phyloP scores from a whole-genome alignment of 1,284 basidiomycete species.

The Boletus albobrunnescens region DNA sequence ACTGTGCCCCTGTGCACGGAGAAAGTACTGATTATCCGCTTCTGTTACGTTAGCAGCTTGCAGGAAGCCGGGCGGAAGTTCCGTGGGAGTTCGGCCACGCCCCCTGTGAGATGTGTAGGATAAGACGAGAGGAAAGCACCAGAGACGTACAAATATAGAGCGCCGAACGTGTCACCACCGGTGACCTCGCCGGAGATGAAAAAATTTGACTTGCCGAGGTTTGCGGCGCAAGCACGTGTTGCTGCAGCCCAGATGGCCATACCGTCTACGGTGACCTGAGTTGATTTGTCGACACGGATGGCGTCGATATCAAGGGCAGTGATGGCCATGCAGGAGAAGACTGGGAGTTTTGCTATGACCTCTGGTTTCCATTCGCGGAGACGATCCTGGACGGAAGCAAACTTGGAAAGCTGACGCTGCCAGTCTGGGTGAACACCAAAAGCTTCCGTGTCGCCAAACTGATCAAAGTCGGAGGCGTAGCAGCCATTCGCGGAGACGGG shows the following conservation, averaged over 20 bases:
- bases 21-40: conserved; percentile 67
- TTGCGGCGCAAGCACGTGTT: conserved; percentile 69
- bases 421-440: conserved; percentile 94
- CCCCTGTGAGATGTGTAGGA: conserved; percentile 46
- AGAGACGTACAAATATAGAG: conserved; percentile 70
- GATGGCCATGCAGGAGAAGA: conserved; percentile 81
- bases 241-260: conserved; percentile 71
- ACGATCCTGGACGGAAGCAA: conserved; percentile 92
- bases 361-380: conserved; percentile 81
- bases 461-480: conserved; percentile 80
- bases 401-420: conserved; percentile 90
- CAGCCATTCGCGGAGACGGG: conserved; percentile 61
- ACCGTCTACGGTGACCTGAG: conserved; percentile 82
- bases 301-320: conserved; percentile 85
- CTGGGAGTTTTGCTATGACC: conserved; percentile 72
- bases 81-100: conserved; percentile 76
- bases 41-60: conserved; percentile 64
- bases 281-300: conserved; percentile 92
- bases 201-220: conserved; percentile 79
- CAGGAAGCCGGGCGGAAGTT: conserved; percentile 62
- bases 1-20: conserved; percentile 59
- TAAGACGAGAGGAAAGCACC: background rate
- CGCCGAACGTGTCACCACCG: conserved; percentile 87
- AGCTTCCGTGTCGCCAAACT: conserved; percentile 92
- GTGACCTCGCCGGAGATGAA: conserved; percentile 90